Conservation (phyloP, 345 rosid species). For the Lepidium sativum region DNA sequence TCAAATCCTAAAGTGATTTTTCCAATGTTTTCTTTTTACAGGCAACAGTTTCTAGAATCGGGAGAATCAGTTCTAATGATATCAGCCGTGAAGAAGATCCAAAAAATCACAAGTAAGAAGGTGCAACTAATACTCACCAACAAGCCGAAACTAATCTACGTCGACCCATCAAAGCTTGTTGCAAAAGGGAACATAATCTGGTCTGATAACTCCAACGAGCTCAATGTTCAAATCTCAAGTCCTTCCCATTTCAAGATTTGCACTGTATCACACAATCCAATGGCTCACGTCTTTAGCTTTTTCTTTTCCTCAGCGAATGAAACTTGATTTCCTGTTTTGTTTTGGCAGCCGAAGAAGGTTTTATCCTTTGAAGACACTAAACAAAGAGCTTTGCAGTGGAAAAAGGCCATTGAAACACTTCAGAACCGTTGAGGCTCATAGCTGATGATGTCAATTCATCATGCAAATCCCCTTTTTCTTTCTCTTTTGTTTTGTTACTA, state of each 20-base stretch:
- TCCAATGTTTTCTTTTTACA: constrained; percentile 18
- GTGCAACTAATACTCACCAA: constrained; percentile 95
- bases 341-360: constrained; percentile 85
- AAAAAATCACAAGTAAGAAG: constrained; percentile 85
- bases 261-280: constrained; percentile 43
- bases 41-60: constrained; percentile 96
- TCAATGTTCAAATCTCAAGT: constrained; percentile 69
- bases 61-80: constrained; percentile 96
- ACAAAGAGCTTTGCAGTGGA: constrained; percentile 92
- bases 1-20: background rate
- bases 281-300: background rate
- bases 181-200: constrained; percentile 78
- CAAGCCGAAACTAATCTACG: constrained; percentile 84
- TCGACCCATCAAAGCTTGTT: constrained; percentile 75
- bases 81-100: constrained; percentile 87
- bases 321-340: background rate
- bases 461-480: background rate
- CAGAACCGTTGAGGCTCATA: constrained; percentile 45
- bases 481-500: background rate
- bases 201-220: constrained; percentile 87
- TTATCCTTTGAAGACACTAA: constrained; percentile 77
- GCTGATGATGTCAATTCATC: constrained; percentile 6
- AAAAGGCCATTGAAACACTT: constrained; percentile 84
- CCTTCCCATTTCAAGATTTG: constrained; percentile 83
- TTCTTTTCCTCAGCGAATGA: background rate